Percentiles rank a stretch among this genome's conserved stretches.
phyloP scores from a whole-genome alignment of 768 basidiomycete species.

The Suillus brevipes region DNA sequence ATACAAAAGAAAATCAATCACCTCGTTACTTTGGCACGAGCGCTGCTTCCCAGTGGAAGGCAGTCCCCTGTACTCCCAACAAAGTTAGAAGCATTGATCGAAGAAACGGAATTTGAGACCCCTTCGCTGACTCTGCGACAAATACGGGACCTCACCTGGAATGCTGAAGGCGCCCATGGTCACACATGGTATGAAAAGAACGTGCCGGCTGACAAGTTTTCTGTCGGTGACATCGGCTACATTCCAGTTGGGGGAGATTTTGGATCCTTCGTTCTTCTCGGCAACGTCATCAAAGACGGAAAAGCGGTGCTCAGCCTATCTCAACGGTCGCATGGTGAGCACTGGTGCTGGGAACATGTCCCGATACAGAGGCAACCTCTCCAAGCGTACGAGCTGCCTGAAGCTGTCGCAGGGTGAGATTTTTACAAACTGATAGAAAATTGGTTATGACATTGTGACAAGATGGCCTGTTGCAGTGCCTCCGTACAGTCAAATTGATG shows the following conservation, averaged over 20 bases:
- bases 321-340: conserved; percentile 27
- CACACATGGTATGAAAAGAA: conserved; percentile 42
- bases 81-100: conserved; percentile 35
- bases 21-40: conserved; percentile 38
- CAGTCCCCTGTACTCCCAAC: conserved; percentile 32
- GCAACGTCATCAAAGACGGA: conserved; percentile 39
- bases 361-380: conserved; percentile 32
- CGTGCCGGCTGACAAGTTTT: conserved; percentile 41
- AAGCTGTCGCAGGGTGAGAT: conserved; percentile 34
- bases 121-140: conserved; percentile 36
- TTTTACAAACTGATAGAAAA: neutral
- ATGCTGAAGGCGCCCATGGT: conserved; percentile 32
- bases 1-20: conserved; percentile 42
- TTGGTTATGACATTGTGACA: neutral
- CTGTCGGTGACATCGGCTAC: conserved; percentile 48
- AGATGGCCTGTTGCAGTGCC: conserved; percentile 49
- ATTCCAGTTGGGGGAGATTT: conserved; percentile 38
- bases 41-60: conserved; percentile 39
- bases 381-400: conserved; percentile 36
- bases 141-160: conserved; percentile 39
- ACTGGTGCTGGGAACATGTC: conserved; percentile 41
- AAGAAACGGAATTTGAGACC: conserved; percentile 31
- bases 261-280: conserved; percentile 38
- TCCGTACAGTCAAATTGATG: conserved; percentile 37
- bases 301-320: conserved; percentile 23